These are phyloP conservation scores for Eucalyptus virginea DNA, from an alignment of 345 rosid species.

Conservation along the genomic window DNA sequence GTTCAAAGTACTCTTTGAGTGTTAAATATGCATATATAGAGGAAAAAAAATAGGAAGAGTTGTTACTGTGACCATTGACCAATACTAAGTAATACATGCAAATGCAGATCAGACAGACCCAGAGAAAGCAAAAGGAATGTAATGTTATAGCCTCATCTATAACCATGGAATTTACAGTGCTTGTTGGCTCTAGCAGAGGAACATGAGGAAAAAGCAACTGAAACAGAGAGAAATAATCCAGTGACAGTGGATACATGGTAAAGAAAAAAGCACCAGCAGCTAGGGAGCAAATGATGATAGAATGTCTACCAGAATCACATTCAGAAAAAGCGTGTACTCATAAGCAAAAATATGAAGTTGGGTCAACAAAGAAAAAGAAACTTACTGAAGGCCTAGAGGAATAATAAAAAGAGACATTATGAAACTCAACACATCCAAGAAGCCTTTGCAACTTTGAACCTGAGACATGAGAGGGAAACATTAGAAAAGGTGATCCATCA, in stretches of 20 bases:
- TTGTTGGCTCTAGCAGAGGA: background rate
- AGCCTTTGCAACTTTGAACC: slow-evolving; percentile 15
- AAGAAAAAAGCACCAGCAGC: background rate
- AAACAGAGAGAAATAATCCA: background rate
- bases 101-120: background rate
- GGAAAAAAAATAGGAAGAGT: background rate
- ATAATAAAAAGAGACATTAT: slow-evolving; percentile 56
- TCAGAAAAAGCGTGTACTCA: background rate
- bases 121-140: background rate
- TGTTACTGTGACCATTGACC: background rate
- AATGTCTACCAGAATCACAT: background rate
- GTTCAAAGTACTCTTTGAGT: background rate
- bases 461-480: background rate
- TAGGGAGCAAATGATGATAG: background rate
- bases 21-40: background rate
- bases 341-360: background rate
- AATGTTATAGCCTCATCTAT: background rate
- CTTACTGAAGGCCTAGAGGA: slow-evolving; percentile 54
- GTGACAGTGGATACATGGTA: background rate
- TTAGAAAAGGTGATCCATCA: background rate
- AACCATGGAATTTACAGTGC: background rate
- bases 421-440: slow-evolving; percentile 50
- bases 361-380: background rate
- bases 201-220: background rate
- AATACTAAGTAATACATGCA: background rate